Evolutionary conservation across 192 early-diverging fungal species (phyloP), one percentile per base, ranked within the genome.

Genomic region (Oehlia diaphana): DNA sequence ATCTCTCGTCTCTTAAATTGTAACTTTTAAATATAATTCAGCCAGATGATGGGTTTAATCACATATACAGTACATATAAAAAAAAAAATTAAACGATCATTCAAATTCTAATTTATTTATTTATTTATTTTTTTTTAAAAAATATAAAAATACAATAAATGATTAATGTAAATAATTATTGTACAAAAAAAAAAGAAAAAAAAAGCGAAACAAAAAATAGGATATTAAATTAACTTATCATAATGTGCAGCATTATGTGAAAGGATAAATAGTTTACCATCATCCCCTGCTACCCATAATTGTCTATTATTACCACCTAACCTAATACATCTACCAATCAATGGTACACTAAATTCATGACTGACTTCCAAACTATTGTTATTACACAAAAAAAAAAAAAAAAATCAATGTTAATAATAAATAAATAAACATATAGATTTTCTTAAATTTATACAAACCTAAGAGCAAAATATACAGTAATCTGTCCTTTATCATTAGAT

Each of bases 211-310:
- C 2, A 37, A 37, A 37, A 4, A 37, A 4, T 37, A 0, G 39
- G 39, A 42, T 31, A 47, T 65, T 31, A 65, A 65, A 65, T 65
- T 65, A 65, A 28, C n/a, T 31, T 65, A 2, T 31, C n/a, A 28
- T 9, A 65, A 65, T 65, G n/a, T 28, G n/a, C 28, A 65, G n/a
- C 12, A 28, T 65, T 65, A 66, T 77, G 28, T 68, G 77, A 66
- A 71, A 79, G 58, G 19, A 79, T 79, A 13, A 79, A 63, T 21
- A 79, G 13, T 71, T 71, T 79, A 10, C 77, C 77, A 42, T 79
- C 68, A 63, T 71, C 49, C 14, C 77, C 77, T 2, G 42, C 68
- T 28, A 66, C 33, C 39, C 75, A 77, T 62, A 79, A 61, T 79
- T 67, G 66, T 13, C 14, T 35, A 71, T 66, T 39, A 53, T 77